These are phyloP conservation scores for Ogataea pilisensis DNA, from an alignment of 805 yeast genomes.

Conservation along the genomic window DNA sequence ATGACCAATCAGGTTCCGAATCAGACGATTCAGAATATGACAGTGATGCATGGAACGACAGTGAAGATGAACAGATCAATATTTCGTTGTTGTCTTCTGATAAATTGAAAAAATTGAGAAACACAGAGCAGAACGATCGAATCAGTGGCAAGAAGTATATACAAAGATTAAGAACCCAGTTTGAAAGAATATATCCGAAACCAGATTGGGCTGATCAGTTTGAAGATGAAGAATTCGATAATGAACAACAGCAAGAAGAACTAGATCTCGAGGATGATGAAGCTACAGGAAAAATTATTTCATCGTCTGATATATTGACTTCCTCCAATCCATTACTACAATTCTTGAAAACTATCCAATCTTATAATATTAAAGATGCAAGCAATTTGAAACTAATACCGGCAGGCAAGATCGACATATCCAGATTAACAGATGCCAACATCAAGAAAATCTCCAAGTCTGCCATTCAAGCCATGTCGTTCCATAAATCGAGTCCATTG, in stretches of 20 bases:
- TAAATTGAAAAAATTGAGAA: conserved; percentile 68
- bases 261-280: conserved; percentile 15
- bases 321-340: conserved; percentile 32
- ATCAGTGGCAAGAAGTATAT: conserved; percentile 32
- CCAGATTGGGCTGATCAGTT: conserved; percentile 76
- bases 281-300: conserved; percentile 5
- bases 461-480: conserved; percentile 79
- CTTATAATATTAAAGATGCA: conserved; percentile 21
- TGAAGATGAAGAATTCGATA: conserved; percentile 43
- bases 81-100: conserved; percentile 59
- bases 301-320: conserved; percentile 16
- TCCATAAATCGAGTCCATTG: conserved; percentile 82
- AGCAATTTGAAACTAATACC: conserved; percentile 57
- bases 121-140: conserved; percentile 36
- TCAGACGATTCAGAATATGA: conserved; percentile 25
- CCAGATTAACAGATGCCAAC: conserved; percentile 87
- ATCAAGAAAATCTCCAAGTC: conserved; percentile 61
- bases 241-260: conserved; percentile 9
- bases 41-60: conserved; percentile 73
- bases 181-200: conserved; percentile 66
- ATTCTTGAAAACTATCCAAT: conserved; percentile 31
- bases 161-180: conserved; percentile 51
- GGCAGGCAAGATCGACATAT: conserved; percentile 64
- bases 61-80: conserved; percentile 76
- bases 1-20: conserved; percentile 29